A percentile compares a stretch with the other conserved stretches of the same genome.
phyloP scores from a whole-genome alignment of 1,284 basidiomycete species.

The Marasmius tenuissimus region DNA sequence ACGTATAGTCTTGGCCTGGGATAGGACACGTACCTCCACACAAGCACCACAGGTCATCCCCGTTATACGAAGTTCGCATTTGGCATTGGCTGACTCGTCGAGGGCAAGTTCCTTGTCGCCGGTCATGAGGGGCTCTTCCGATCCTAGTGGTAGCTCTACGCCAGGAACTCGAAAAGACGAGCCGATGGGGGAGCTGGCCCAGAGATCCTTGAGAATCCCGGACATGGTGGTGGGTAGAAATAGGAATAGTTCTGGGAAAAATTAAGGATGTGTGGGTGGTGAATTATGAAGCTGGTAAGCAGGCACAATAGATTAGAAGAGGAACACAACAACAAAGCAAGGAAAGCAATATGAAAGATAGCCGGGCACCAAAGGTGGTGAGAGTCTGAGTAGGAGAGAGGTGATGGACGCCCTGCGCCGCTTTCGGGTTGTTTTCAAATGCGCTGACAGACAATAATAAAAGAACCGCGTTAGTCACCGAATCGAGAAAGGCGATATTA shows the following conservation, averaged over 20 bases:
- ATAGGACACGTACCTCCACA: slow-evolving; percentile 67
- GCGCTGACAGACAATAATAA: too few relatives aligned
- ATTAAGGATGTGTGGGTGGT: background rate
- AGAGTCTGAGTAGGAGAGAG: too few relatives aligned
- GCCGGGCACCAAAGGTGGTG: background rate
- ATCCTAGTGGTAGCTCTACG: slow-evolving; percentile 23
- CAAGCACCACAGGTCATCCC: slow-evolving; percentile 94
- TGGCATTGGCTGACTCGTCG: slow-evolving; percentile 27
- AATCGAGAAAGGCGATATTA: too few relatives aligned
- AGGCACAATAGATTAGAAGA: background rate
- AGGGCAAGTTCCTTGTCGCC: slow-evolving; percentile 20
- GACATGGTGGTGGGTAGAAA: slow-evolving; percentile 20
- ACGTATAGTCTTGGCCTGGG: background rate
- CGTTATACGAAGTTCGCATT: slow-evolving; percentile 77
- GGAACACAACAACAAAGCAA: background rate
- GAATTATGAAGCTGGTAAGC: background rate
- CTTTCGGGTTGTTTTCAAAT: too few relatives aligned
- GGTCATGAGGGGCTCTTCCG: slow-evolving; percentile 35
- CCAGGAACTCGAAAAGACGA: slow-evolving; percentile 21
- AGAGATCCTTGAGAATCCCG: slow-evolving; percentile 28
- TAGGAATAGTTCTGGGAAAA: background rate
- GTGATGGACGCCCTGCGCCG: too few relatives aligned
- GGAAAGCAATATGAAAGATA: background rate
- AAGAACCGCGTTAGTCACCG: too few relatives aligned
- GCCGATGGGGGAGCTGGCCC: slow-evolving; percentile 24